phyloP scores from a whole-genome alignment of 305 asterid species.

The Galium porrigens region DNA sequence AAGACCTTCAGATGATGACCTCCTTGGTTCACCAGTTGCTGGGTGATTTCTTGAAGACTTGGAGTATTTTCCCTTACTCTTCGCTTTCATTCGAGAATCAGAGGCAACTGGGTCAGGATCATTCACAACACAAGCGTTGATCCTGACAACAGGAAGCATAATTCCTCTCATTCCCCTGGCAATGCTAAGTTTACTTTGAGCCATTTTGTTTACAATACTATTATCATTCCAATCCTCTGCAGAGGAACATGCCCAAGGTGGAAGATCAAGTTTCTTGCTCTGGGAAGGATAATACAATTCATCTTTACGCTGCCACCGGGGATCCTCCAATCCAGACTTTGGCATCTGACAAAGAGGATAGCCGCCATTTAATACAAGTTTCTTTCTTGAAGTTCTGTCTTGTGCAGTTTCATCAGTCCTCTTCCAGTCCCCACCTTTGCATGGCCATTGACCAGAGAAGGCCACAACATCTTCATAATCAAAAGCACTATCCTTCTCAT shows the following conservation, averaged over 20 bases:
- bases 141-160: conserved; percentile 91
- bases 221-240: conserved; percentile 71
- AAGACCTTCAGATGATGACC: conserved; percentile 54
- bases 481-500: conserved; percentile 42
- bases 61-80: conserved; percentile 55
- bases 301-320: conserved; percentile 72
- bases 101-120: conserved; percentile 81
- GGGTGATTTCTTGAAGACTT: conserved; percentile 43
- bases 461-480: conserved; percentile 31
- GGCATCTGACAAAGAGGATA: conserved; percentile 86
- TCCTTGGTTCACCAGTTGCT: conserved; percentile 46
- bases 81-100: conserved; percentile 58
- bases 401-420: conserved; percentile 63
- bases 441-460: conserved; percentile 70
- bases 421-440: conserved; percentile 97
- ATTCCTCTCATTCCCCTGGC: conserved; percentile 61
- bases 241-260: conserved; percentile 74
- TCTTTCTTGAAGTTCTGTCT: conserved; percentile 62
- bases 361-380: conserved; percentile 72
- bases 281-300: conserved; percentile 60
- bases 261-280: conserved; percentile 71
- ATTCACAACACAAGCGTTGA: conserved; percentile 90
- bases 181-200: conserved; percentile 37
- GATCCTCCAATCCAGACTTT: conserved; percentile 74
- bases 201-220: conserved; percentile 29